Evolutionary conservation across 495 filamentous ascomycete genomes (phyloP).

Genomic region (Aspergillus sparsus): DNA sequence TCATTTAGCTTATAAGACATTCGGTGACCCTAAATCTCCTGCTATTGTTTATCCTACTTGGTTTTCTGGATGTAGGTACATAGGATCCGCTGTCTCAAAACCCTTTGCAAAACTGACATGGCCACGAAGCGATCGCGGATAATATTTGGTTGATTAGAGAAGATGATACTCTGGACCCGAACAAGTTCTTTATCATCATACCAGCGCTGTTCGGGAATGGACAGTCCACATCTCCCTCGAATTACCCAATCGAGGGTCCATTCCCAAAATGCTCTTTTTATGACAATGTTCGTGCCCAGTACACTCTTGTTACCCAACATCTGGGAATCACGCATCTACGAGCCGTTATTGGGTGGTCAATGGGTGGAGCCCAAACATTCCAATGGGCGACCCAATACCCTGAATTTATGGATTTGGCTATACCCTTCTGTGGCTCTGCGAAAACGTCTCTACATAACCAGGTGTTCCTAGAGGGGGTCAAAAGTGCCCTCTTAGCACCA

Average conservation of each 20-base stretch:
- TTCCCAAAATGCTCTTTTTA: slow-evolving; percentile 66
- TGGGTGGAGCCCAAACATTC: slow-evolving; percentile 68
- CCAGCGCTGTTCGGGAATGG: slow-evolving; percentile 73
- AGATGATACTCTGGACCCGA: slow-evolving; percentile 59
- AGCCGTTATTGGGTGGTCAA: slow-evolving; percentile 69
- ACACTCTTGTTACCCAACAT: slow-evolving; percentile 63
- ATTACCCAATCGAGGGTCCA: slow-evolving; percentile 52
- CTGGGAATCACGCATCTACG: slow-evolving; percentile 61
- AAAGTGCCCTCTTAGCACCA: slow-evolving; percentile 62
- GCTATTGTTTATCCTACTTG: slow-evolving; percentile 72
- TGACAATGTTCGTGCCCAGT: slow-evolving; percentile 70
- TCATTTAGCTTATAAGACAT: slow-evolving; percentile 69
- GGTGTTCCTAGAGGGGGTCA: slow-evolving; percentile 73
- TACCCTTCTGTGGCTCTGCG: slow-evolving; percentile 69
- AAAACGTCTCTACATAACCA: slow-evolving; percentile 70
- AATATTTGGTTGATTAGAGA: slow-evolving; percentile 68
- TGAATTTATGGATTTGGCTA: slow-evolving; percentile 63
- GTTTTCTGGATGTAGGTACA: slow-evolving; percentile 64
- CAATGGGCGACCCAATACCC: slow-evolving; percentile 75
- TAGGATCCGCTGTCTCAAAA: background rate
- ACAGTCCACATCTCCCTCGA: slow-evolving; percentile 70
- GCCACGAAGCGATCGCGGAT: slow-evolving; percentile 52
- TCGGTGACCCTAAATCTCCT: slow-evolving; percentile 61
- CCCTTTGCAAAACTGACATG: background rate
- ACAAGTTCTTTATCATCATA: slow-evolving; percentile 69